Percentiles rank a stretch among this genome's conserved stretches.
phyloP scores from a whole-genome alignment of 352 stramenopile genomes.

The Globisporangium canariense region DNA sequence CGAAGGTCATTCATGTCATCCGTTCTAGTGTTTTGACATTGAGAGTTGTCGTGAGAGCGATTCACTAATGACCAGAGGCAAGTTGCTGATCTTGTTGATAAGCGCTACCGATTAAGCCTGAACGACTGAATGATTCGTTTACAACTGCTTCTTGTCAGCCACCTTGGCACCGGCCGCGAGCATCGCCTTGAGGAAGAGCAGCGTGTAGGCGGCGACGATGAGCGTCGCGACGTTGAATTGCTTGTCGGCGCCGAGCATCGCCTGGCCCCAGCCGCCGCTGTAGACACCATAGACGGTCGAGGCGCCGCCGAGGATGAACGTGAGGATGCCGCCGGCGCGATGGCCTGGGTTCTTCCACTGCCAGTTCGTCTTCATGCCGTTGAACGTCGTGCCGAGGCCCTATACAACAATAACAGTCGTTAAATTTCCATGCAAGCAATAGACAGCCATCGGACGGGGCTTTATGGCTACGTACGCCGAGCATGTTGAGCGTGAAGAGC shows the following conservation, averaged over 20 bases:
- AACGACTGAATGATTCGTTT: background rate
- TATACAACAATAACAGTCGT: conserved; percentile 13
- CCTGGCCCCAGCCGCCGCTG: conserved; percentile 47
- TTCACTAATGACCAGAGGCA: background rate
- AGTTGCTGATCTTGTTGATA: background rate
- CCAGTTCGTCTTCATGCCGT: conserved; percentile 60
- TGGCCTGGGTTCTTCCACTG: conserved; percentile 70
- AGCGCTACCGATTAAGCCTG: background rate
- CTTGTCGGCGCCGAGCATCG: conserved; percentile 40
- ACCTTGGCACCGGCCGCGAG: conserved; percentile 16
- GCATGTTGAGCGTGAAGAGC: conserved; percentile 52
- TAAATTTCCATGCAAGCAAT: background rate
- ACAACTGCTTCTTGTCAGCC: conserved; percentile 10
- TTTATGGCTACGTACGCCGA: conserved; percentile 32
- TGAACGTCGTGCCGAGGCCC: conserved; percentile 53
- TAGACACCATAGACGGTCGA: conserved; percentile 46
- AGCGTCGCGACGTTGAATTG: conserved; percentile 44
- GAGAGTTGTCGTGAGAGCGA: no score
- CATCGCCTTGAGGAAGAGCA: conserved; percentile 43
- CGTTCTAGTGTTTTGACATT: no score
- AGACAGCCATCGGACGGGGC: no score
- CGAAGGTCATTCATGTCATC: no score
- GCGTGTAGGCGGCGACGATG: conserved; percentile 35
- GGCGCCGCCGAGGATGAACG: conserved; percentile 45
- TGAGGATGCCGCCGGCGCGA: conserved; percentile 49